Evolutionary conservation across 1,284 basidiomycete species (phyloP), one percentile per base, ranked within the genome.

Genomic region (Polyporus tsugae): DNA sequence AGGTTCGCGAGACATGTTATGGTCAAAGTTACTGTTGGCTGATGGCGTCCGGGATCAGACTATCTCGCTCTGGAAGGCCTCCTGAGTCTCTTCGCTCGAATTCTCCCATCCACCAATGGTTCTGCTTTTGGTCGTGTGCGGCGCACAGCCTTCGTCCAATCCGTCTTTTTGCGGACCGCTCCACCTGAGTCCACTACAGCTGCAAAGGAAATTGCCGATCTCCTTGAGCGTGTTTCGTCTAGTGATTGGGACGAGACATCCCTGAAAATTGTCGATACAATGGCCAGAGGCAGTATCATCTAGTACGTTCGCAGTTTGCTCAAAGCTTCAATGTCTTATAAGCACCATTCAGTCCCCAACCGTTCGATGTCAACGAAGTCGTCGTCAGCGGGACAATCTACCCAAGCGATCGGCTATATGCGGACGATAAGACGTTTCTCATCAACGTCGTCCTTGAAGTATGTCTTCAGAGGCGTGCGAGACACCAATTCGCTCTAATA

Each of bases 31-130:
- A 5, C n/a, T 36, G n/a, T 29, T 7, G 4, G 17, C 36, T 38
- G 25, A 35, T 52, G 19, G 19, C n/a, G 29, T 36, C 42, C 2
- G n/a, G 9, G 15, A 9, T 4, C 64, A 91, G 89, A 87, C 68
- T 90, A 85, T 72, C 77, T 90, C 17, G 82, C 83, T 22, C 77
- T 89, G 35, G 89, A 91, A 74, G 80, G 83, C 25, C 81, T 91
- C 10, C 76, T 91, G 38, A 83, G 85, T 64, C 72, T 91, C 2
- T 84, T 91, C 72, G 88, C 85, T 35, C 83, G 84, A 39, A 75
- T 89, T 15, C 76, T 90, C 33, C 89, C 89, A n/a, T 78, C 85
- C 7, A 77, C 80, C 1, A 78, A 82, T 39, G 74, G 76, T 33
- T 77, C 75, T 9, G 57, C 74, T 22, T 73, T 76, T 10, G 83